These are phyloP conservation scores for Carallia brachiata DNA, from an alignment of 345 rosid species.

Conservation along the genomic window DNA sequence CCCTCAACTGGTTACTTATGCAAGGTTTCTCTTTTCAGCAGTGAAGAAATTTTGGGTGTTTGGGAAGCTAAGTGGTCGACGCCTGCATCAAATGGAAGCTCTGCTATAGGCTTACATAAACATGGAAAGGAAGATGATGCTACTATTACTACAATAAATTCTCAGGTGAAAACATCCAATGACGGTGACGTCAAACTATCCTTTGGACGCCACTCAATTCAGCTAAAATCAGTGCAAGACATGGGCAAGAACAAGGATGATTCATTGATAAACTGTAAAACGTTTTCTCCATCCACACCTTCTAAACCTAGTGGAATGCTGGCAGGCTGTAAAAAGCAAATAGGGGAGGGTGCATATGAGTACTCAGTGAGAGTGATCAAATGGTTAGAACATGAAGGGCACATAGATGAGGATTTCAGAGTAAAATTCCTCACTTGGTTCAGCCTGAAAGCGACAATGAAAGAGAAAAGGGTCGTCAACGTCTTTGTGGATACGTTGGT, in stretches of 20 bases:
- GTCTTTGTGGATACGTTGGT: constrained; percentile 45
- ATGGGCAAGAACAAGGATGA: constrained; percentile 20
- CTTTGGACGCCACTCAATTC: constrained; percentile 7
- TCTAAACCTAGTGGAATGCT: constrained; percentile 29
- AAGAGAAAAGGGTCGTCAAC: constrained; percentile 55
- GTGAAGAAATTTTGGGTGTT: constrained; percentile 27
- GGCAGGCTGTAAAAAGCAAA: constrained; percentile 29
- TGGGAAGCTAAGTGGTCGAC: constrained; percentile 48
- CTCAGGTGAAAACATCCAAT: constrained; percentile 29
- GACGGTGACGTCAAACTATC: constrained; percentile 17
- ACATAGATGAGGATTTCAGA: constrained; percentile 45
- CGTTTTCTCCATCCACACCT: constrained; percentile 45
- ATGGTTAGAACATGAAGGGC: constrained; percentile 52
- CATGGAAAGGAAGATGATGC: constrained; percentile 8
- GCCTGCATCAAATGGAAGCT: constrained; percentile 26
- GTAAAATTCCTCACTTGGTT: constrained; percentile 68
- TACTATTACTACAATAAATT: constrained; percentile 11
- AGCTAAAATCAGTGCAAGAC: constrained; percentile 12
- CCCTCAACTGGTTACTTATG: constrained; percentile 42
- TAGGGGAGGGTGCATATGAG: constrained; percentile 44
- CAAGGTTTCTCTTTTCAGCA: constrained; percentile 39
- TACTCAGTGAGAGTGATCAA: constrained; percentile 44
- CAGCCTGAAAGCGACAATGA: constrained; percentile 54
- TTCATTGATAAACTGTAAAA: constrained; percentile 15
- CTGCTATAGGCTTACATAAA: background rate